Evolutionary conservation across 371 early-diverging fungal species (phyloP).

Genomic region (Mucor lusitanicus): DNA sequence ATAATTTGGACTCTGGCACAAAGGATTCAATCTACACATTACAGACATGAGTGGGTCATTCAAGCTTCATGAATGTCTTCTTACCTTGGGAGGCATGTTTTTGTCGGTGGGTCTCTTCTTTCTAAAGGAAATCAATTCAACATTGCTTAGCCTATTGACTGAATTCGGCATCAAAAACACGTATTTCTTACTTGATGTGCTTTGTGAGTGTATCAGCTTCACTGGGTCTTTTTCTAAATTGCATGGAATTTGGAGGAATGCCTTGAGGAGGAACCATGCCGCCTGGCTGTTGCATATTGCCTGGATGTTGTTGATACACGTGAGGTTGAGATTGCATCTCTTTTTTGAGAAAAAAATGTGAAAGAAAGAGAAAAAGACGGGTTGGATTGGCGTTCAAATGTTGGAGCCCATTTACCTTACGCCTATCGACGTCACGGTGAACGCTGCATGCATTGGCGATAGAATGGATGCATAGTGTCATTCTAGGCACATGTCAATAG

Average conservation of each 20-base stretch:
- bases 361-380: too few relatives aligned
- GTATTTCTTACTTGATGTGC: conserved; percentile 38
- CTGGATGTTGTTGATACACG: conserved; percentile 31
- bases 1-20: conserved; percentile 91
- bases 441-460: too few relatives aligned
- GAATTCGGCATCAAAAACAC: background rate
- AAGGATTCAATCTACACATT: conserved; percentile 74
- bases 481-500: too few relatives aligned
- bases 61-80: too few relatives aligned
- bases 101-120: conserved; percentile 65
- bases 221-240: conserved; percentile 40
- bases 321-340: conserved; percentile 29
- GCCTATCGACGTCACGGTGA: too few relatives aligned
- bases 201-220: conserved; percentile 41
- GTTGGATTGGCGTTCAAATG: too few relatives aligned
- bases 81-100: conserved; percentile 58
- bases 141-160: background rate
- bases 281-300: conserved; percentile 22
- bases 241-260: conserved; percentile 21
- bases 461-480: too few relatives aligned
- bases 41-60: background rate
- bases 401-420: too few relatives aligned
- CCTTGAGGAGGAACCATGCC: conserved; percentile 22
- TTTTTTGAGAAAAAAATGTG: background rate
- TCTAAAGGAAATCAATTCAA: conserved; percentile 26